Evolutionary conservation across 1,284 basidiomycete species (phyloP).

Genomic region (Sphaerobolus stellatus): DNA sequence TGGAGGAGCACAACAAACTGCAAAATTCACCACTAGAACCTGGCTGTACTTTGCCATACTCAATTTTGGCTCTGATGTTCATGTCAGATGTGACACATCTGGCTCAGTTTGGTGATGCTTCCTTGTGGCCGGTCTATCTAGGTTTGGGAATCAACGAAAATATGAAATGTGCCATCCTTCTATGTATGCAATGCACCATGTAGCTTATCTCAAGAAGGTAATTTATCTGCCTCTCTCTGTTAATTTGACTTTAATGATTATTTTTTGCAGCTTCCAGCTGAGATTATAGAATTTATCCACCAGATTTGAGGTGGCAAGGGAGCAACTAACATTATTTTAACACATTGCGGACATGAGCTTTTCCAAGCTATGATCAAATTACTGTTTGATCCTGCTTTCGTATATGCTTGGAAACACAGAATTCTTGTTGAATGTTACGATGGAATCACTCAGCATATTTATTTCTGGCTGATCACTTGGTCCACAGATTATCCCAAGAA

Average conservation of each 20-base stretch:
- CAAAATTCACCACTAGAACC: too few relatives aligned
- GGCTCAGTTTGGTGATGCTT: conserved; percentile 32
- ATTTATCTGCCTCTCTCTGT: conserved; percentile 19
- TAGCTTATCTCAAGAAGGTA: conserved; percentile 35
- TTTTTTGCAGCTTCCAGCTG: conserved; percentile 22
- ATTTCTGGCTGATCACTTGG: not conserved
- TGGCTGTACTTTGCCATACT: too few relatives aligned
- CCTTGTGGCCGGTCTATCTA: conserved; percentile 39
- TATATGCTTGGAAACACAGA: conserved; percentile 28
- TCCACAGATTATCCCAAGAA: conserved; percentile 33
- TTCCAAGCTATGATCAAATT: conserved; percentile 28
- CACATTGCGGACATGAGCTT: conserved; percentile 28
- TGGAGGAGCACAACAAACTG: too few relatives aligned
- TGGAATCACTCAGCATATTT: conserved; percentile 10
- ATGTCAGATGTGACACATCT: conserved; percentile 41
- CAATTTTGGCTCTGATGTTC: too few relatives aligned
- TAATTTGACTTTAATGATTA: conserved; percentile 3
- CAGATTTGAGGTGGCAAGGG: conserved; percentile 13
- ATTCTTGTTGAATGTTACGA: conserved; percentile 24
- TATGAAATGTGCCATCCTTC: conserved; percentile 27
- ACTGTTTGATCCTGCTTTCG: conserved; percentile 28
- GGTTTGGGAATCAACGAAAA: conserved; percentile 39
- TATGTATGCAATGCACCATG: conserved; percentile 30
- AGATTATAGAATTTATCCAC: conserved; percentile 19
- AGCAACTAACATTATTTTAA: conserved; percentile 17